Evolutionary conservation across 2,329 filamentous ascomycete species (phyloP).

Genomic region (Davidsoniella virescens): DNA sequence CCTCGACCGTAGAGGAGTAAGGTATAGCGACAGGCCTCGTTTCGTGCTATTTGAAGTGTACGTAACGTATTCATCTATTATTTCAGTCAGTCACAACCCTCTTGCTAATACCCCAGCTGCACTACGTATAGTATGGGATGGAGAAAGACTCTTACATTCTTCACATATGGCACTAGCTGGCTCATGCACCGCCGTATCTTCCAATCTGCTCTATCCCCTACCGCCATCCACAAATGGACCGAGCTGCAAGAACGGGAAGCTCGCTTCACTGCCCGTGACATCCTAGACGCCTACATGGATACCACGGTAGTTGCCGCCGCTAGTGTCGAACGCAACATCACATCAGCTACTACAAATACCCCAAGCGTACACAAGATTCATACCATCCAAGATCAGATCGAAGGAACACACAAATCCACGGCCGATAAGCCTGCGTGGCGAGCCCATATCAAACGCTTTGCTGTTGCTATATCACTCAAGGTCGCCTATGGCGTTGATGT

Average conservation of each 20-base stretch:
- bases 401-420: not conserved
- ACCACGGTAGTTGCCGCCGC: not conserved
- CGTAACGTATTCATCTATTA: conserved; percentile 5
- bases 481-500: conserved; percentile 7
- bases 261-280: not conserved
- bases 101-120: too few relatives aligned
- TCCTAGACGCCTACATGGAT: not conserved
- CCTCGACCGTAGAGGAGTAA: conserved; percentile 27
- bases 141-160: conserved; percentile 30
- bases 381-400: too few relatives aligned
- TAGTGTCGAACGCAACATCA: not conserved
- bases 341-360: not conserved
- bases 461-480: not conserved
- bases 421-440: not conserved
- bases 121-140: conserved; percentile 24
- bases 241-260: conserved; percentile 16
- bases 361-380: too few relatives aligned
- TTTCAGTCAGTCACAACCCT: too few relatives aligned
- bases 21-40: conserved; percentile 27
- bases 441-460: not conserved
- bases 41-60: conserved; percentile 25
- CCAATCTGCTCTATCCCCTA: conserved; percentile 26
- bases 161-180: conserved; percentile 26
- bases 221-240: conserved; percentile 19
- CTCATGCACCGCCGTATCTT: conserved; percentile 27